phyloP scores from a whole-genome alignment of 2,329 filamentous ascomycete genomes.

The Ophiostoma himal-ulmi region DNA sequence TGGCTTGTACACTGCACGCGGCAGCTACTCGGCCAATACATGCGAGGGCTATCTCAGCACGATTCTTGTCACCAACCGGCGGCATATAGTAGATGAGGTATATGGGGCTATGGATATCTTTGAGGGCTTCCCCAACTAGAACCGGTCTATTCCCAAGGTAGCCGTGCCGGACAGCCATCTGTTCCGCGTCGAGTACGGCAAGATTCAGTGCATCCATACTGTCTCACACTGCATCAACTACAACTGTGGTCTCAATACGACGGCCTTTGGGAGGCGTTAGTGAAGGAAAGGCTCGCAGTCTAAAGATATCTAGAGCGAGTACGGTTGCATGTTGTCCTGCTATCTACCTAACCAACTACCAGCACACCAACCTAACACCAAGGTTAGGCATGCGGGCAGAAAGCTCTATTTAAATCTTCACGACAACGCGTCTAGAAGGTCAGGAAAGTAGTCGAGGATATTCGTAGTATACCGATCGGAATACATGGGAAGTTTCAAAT shows the following conservation, averaged over 20 bases:
- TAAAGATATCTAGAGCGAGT: no score
- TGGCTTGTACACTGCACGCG: background rate
- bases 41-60: background rate
- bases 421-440: no score
- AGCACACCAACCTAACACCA: no score
- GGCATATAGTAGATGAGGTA: background rate
- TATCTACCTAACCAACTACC: no score
- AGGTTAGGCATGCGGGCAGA: no score
- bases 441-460: no score
- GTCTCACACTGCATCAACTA: conserved; percentile 30
- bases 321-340: no score
- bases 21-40: background rate
- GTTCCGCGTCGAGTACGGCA: conserved; percentile 30
- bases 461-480: no score
- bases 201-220: conserved; percentile 31
- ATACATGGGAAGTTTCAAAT: no score
- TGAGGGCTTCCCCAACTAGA: background rate
- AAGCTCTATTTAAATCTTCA: no score
- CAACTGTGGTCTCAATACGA: conserved; percentile 22
- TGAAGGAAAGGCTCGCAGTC: no score
- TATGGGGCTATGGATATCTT: background rate
- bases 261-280: background rate
- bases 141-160: background rate
- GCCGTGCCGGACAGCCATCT: conserved; percentile 30
- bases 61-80: background rate